A percentile compares a stretch with the other conserved stretches of the same genome.
Conservation (phyloP, 306 rosid species). For the Calophaca sinica region DNA sequence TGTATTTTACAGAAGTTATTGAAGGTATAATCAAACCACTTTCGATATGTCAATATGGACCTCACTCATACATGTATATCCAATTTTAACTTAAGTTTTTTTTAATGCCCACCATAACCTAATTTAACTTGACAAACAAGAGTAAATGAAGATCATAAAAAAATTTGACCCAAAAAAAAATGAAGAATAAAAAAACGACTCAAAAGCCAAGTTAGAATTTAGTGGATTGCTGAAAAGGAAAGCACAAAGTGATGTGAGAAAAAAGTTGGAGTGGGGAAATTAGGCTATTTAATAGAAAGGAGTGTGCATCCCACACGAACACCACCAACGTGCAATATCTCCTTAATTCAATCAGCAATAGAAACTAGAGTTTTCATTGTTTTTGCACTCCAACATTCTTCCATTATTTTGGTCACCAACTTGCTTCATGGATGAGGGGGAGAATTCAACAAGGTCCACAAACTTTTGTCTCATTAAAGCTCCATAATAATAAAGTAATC, state of each 20-base stretch:
- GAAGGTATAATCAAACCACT: no score
- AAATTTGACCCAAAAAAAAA: no score
- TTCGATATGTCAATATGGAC: no score
- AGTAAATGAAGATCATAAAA: no score
- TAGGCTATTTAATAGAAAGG: constrained; percentile 59
- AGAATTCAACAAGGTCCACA: constrained; percentile 44
- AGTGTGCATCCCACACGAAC: constrained; percentile 79
- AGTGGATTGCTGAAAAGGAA: constrained; percentile 82
- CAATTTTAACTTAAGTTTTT: neutral
- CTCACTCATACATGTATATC: neutral
- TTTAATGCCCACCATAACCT: neutral
- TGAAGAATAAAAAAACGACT: neutral
- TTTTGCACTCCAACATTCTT: constrained; percentile 34
- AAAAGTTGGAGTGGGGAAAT: constrained; percentile 49
- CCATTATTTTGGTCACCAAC: constrained; percentile 49
- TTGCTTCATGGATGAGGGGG: constrained; percentile 36
- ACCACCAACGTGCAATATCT: constrained; percentile 60
- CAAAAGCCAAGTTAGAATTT: constrained; percentile 1
- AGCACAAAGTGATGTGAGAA: constrained; percentile 49
- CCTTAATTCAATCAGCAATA: constrained; percentile 34
- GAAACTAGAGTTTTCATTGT: constrained; percentile 32
- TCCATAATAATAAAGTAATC: constrained; percentile 34
- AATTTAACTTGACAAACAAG: neutral
- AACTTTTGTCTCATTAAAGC: constrained; percentile 40
- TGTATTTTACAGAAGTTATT: no score